A percentile compares a stretch with the other conserved stretches of the same genome.
Evolutionary conservation across 1,284 basidiomycete genomes (phyloP).

Genomic region (Irpex sp.): DNA sequence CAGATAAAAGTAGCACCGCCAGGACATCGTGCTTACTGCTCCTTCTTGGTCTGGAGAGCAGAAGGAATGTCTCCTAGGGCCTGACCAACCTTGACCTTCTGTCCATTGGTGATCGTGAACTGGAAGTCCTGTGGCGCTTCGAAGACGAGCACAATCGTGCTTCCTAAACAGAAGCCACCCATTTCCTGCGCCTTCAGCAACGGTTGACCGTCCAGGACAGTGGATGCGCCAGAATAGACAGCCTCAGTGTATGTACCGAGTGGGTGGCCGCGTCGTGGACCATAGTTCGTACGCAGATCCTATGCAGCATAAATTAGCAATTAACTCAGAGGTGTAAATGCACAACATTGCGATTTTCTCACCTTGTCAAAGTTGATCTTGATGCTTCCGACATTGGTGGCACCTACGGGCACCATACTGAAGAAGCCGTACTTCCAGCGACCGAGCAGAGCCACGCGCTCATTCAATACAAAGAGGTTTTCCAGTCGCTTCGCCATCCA

Average conservation of each 20-base stretch:
- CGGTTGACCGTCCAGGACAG: conserved; percentile 86
- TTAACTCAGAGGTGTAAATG: not conserved
- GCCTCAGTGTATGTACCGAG: conserved; percentile 93
- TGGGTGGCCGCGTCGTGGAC: conserved; percentile 61
- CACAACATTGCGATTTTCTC: conserved; percentile 17
- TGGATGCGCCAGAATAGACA: conserved; percentile 79
- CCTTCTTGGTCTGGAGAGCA: conserved; percentile 10
- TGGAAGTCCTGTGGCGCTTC: conserved; percentile 88
- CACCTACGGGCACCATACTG: conserved; percentile 95
- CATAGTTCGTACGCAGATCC: conserved; percentile 81
- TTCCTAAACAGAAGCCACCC: conserved; percentile 95
- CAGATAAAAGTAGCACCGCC: not conserved
- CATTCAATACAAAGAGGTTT: conserved; percentile 96
- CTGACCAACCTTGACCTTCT: conserved; percentile 90
- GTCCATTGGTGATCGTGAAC: conserved; percentile 78
- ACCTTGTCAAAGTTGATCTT: conserved; percentile 95
- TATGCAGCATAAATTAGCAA: conserved; percentile 21
- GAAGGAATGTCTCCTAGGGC: conserved; percentile 52
- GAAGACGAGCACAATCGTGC: conserved; percentile 95
- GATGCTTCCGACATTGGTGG: conserved; percentile 97
- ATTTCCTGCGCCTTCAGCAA: conserved; percentile 89
- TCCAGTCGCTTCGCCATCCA: conserved; percentile 92
- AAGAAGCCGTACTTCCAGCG: conserved; percentile 97
- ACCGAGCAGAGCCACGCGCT: conserved; percentile 95
- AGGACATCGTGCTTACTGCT: conserved; percentile 3